Evolutionary conservation across 148 eudicot species (phyloP), one percentile per base, ranked within the genome.

Genomic region (Camellia japonica): DNA sequence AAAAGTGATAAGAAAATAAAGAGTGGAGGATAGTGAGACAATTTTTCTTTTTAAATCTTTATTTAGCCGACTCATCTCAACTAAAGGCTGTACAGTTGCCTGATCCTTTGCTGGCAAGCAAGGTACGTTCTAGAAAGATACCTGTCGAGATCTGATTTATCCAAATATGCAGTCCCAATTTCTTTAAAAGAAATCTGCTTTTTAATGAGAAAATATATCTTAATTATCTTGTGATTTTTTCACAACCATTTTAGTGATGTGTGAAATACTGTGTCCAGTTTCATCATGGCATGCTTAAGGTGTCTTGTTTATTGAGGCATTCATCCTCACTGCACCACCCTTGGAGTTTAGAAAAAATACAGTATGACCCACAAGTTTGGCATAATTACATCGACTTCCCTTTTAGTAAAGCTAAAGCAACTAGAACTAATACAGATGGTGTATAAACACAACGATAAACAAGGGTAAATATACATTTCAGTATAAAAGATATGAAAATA

Each of bases 71-170:
- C 46, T 20, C 90, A 18, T 62, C 84, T 75, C 90, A 89, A 64
- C 84, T 89, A 13, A 89, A 82, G 88, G 80, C 92, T 74, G 81
- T 89, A 70, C 76, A 80, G 77, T 82, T 89, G 83, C 90, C 90
- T 68, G 92, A 89, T 43, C 82, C 90, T 59, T 73, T 85, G 78
- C 56, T 84, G 19, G 83, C 88, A 13, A 85, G 87, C 85, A 89
- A 87, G 89, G 92, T 85, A 83, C 80, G 84, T 70, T 65, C 16
- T 13, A 54, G 60, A 68, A 64, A 43, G 49, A 71, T 75, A 14
- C 47, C 11, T 79, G 52, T 61, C 38, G 49, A 16, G 20, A 47
- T 30, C 5, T 8, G n/a, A 43, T 70, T 56, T 55, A 56, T 4
- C 51, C 51, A 47, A 4, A 47, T 47, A 47, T 47, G 51, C 51